phyloP scores from a whole-genome alignment of 2,329 filamentous ascomycete species.

The Davidsoniella eucalypti region DNA sequence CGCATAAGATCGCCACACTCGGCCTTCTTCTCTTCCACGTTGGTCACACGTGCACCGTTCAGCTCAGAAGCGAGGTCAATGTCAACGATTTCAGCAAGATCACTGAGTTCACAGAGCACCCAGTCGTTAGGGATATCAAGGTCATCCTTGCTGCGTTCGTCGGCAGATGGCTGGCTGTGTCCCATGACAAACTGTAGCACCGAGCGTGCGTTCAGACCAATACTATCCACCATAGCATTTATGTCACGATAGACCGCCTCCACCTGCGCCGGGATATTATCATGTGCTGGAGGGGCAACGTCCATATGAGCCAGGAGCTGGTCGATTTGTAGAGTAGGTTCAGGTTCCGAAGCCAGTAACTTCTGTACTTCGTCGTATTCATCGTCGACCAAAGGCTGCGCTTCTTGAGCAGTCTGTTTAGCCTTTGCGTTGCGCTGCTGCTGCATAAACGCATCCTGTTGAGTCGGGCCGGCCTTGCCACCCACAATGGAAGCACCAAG shows the following conservation, averaged over 20 bases:
- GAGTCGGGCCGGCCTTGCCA: constrained; percentile 19
- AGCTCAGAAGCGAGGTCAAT: constrained; percentile 47
- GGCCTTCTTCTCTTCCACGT: constrained; percentile 51
- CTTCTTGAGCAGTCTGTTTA: constrained; percentile 39
- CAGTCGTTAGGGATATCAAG: constrained; percentile 54
- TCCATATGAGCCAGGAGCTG: constrained; percentile 51
- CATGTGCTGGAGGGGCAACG: constrained; percentile 33
- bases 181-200: constrained; percentile 51
- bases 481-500: constrained; percentile 12
- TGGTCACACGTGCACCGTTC: constrained; percentile 49
- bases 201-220: constrained; percentile 66
- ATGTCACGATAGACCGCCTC: constrained; percentile 62
- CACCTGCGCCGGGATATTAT: constrained; percentile 44
- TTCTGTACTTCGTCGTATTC: constrained; percentile 53
- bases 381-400: constrained; percentile 43
- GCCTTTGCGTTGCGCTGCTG: constrained; percentile 36
- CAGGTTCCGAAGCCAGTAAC: constrained; percentile 41
- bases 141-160: constrained; percentile 45
- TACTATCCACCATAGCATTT: constrained; percentile 85
- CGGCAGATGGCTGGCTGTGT: constrained; percentile 39
- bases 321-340: constrained; percentile 45
- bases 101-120: constrained; percentile 59
- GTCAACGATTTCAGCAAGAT: constrained; percentile 48
- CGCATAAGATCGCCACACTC: constrained; percentile 50
- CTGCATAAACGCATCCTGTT: constrained; percentile 31